phyloP scores from a whole-genome alignment of 306 rosid genomes.

The Clitoria ternatea region DNA sequence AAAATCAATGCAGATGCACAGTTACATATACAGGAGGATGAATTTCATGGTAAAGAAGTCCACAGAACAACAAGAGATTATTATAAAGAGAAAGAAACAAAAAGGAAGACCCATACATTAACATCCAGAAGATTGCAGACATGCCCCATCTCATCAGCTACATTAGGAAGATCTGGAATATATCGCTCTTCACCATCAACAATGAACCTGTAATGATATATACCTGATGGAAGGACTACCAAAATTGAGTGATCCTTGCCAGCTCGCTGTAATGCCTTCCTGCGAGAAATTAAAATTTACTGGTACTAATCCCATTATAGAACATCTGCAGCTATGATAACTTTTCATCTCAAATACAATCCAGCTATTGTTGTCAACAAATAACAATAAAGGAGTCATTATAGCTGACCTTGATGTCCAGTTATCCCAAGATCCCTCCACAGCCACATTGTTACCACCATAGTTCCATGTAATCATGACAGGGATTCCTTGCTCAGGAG shows the following conservation, averaged over 20 bases:
- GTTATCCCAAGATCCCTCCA: conserved; percentile 96
- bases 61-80: neutral
- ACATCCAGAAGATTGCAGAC: conserved; percentile 82
- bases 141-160: conserved; percentile 72
- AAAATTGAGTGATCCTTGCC: conserved; percentile 78
- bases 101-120: conserved; percentile 46
- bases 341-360: conserved; percentile 12
- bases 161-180: conserved; percentile 70
- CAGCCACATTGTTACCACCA: conserved; percentile 71
- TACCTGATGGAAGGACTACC: conserved; percentile 72
- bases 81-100: neutral
- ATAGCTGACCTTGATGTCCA: conserved; percentile 71
- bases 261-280: conserved; percentile 72
- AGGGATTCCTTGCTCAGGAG: conserved; percentile 69
- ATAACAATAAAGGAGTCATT: conserved; percentile 6
- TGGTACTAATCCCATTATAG: conserved; percentile 1
- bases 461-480: conserved; percentile 74
- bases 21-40: neutral
- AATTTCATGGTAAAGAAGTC: conserved; percentile 1
- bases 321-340: conserved; percentile 8
- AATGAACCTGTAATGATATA: conserved; percentile 76
- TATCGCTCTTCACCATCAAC: conserved; percentile 84
- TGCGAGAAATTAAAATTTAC: conserved; percentile 35
- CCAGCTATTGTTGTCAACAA: neutral
- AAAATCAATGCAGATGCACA: conserved; percentile 15